These are phyloP conservation scores for Trichoderma cornu-damae DNA, from an alignment of 2,329 filamentous ascomycete genomes.

Conservation along the genomic window DNA sequence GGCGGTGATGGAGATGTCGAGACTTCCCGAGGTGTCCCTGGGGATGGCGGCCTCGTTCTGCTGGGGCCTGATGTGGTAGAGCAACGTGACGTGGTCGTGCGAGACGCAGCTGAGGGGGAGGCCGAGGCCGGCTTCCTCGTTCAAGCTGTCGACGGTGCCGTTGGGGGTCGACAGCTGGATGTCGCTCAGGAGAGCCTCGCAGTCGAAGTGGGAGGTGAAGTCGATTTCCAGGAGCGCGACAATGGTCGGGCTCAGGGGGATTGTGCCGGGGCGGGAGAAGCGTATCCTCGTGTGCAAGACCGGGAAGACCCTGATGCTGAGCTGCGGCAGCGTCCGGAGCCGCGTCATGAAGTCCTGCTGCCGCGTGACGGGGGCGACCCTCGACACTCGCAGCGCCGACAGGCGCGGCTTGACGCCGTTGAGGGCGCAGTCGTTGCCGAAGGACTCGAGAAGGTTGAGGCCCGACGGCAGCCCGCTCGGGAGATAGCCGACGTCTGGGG, in stretches of 20 bases:
- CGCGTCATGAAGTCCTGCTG: slow-evolving; percentile 57
- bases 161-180: slow-evolving; percentile 55
- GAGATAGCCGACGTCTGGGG: slow-evolving; percentile 56
- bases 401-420: slow-evolving; percentile 59
- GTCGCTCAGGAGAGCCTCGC: slow-evolving; percentile 56
- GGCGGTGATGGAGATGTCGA: slow-evolving; percentile 58
- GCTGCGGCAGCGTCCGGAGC: slow-evolving; percentile 58
- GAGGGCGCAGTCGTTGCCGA: slow-evolving; percentile 60
- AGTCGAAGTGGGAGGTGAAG: slow-evolving; percentile 65
- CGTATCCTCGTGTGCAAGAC: slow-evolving; percentile 67
- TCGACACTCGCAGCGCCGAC: slow-evolving; percentile 68
- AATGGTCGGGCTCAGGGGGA: slow-evolving; percentile 54
- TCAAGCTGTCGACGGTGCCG: slow-evolving; percentile 55
- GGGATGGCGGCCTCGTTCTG: slow-evolving; percentile 39
- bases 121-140: slow-evolving; percentile 41
- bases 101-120: slow-evolving; percentile 59
- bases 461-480: slow-evolving; percentile 63
- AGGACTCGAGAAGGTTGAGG: slow-evolving; percentile 72
- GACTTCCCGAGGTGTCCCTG: slow-evolving; percentile 46
- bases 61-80: slow-evolving; percentile 60
- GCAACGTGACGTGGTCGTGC: slow-evolving; percentile 69
- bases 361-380: slow-evolving; percentile 63
- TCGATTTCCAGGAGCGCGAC: slow-evolving; percentile 70
- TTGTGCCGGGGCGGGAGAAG: slow-evolving; percentile 60
- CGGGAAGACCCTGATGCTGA: slow-evolving; percentile 61